Evolutionary conservation across 2,329 filamentous ascomycete species (phyloP).

Genomic region (Alternaria consortialis): DNA sequence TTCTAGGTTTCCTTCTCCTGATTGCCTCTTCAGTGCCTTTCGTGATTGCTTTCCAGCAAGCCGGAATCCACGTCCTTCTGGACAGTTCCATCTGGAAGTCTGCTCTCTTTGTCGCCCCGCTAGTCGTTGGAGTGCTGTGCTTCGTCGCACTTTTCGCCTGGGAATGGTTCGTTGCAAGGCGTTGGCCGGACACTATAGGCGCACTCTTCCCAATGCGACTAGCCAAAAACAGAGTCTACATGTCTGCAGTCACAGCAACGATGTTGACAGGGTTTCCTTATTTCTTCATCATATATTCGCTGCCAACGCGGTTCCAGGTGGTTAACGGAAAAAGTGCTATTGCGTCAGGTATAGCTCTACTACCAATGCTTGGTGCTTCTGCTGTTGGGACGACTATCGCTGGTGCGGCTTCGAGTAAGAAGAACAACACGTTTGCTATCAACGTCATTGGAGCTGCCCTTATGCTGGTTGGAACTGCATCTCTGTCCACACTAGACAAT

Average conservation of each 20-base stretch:
- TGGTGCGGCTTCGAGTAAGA: conserved; percentile 15
- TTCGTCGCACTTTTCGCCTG: conserved; percentile 12
- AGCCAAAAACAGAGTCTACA: conserved; percentile 14
- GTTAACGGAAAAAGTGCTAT: conserved; percentile 14
- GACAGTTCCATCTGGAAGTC: conserved; percentile 12
- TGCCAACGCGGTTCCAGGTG: conserved; percentile 17
- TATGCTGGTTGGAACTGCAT: conserved; percentile 15
- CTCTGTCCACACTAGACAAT: conserved; percentile 11
- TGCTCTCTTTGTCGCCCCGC: conserved; percentile 9
- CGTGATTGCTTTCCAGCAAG: conserved; percentile 67
- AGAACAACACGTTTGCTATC: conserved; percentile 15
- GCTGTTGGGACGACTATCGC: conserved; percentile 16
- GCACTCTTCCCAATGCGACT: conserved; percentile 13
- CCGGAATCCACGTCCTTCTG: conserved; percentile 44
- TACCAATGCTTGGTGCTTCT: conserved; percentile 16
- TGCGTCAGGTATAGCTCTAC: conserved; percentile 14
- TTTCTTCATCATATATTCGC: conserved; percentile 18
- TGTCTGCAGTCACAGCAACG: conserved; percentile 8
- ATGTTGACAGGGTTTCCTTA: conserved; percentile 17
- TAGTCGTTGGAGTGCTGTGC: conserved; percentile 8
- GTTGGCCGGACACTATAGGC: conserved; percentile 11
- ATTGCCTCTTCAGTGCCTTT: conserved; percentile 64
- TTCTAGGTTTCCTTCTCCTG: conserved; percentile 62
- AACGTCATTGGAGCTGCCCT: conserved; percentile 13
- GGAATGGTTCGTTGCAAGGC: conserved; percentile 13